Percentiles rank a stretch among this genome's conserved stretches.
Evolutionary conservation across 2,329 filamentous ascomycete species (phyloP).

Genomic region (Mariannaea elegans): DNA sequence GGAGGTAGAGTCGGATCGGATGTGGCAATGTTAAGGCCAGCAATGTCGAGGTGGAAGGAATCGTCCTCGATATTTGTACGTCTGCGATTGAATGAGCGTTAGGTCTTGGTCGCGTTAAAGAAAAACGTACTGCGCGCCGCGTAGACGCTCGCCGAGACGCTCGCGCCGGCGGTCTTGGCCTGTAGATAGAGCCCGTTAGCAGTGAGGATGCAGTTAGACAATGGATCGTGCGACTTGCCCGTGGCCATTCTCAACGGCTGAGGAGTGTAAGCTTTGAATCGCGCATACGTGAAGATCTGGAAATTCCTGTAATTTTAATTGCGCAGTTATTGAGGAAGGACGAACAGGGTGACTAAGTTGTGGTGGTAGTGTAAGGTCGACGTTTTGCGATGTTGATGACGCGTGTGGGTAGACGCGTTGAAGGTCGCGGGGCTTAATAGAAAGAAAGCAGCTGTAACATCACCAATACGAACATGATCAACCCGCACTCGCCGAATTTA

Average conservation of each 20-base stretch:
- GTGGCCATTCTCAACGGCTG: slow-evolving; percentile 45
- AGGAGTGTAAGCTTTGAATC: neutral
- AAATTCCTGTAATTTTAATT: neutral
- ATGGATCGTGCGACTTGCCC: slow-evolving; percentile 35
- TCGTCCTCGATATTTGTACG: slow-evolving; percentile 67
- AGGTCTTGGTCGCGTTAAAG: neutral
- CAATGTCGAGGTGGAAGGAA: slow-evolving; percentile 65
- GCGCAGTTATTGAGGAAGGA: slow-evolving; percentile 1
- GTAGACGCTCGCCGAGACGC: slow-evolving; percentile 71
- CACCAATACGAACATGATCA: neutral
- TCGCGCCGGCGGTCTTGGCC: slow-evolving; percentile 64
- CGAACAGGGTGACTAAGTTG: neutral
- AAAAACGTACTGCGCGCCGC: slow-evolving; percentile 66
- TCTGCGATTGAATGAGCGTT: slow-evolving; percentile 42
- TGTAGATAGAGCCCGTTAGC: slow-evolving; percentile 23
- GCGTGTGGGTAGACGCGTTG: slow-evolving; percentile 40
- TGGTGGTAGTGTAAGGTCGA: slow-evolving; percentile 34
- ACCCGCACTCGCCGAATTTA: too few relatives aligned
- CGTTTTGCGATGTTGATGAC: slow-evolving; percentile 31
- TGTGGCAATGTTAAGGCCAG: slow-evolving; percentile 47
- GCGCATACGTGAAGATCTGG: slow-evolving; percentile 14
- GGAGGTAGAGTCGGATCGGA: slow-evolving; percentile 36
- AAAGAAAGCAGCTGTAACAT: neutral
- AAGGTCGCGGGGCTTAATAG: slow-evolving; percentile 32
- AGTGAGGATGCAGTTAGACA: neutral